Conservation (phyloP, 768 basidiomycete genomes). For the Gymnopilus junonius region DNA sequence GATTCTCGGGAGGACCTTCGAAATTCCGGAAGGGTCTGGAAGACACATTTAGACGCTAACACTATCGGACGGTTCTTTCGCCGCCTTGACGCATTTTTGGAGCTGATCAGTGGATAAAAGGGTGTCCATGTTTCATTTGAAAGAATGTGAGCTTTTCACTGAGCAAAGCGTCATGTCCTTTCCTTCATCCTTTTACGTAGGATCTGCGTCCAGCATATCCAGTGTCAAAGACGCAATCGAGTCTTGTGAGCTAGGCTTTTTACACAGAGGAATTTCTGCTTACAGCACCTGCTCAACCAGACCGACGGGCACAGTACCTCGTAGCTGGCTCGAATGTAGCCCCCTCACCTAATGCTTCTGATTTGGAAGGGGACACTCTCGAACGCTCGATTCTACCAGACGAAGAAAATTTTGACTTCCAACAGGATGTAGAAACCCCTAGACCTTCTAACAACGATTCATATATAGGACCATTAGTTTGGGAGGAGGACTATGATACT, state of each 20-base stretch:
- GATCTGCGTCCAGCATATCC: conserved; percentile 49
- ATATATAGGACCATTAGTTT: conserved; percentile 32
- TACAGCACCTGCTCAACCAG: conserved; percentile 35
- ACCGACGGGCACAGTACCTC: conserved; percentile 71
- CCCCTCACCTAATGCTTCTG: conserved; percentile 47
- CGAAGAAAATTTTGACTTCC: conserved; percentile 26
- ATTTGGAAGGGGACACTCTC: conserved; percentile 41
- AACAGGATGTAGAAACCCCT: conserved; percentile 17
- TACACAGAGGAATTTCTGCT: not conserved
- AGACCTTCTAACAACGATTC: conserved; percentile 23
- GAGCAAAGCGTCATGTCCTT: conserved; percentile 52
- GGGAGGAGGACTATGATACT: conserved; percentile 35
- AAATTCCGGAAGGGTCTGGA: not conserved
- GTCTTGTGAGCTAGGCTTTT: conserved; percentile 54
- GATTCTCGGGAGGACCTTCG: not conserved
- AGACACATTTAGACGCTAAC: no score
- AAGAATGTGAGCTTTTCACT: not conserved
- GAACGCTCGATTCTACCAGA: conserved; percentile 21
- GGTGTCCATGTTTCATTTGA: not conserved
- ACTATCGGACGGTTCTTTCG: not conserved
- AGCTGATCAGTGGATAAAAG: not conserved
- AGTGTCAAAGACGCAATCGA: conserved; percentile 61
- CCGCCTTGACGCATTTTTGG: not conserved
- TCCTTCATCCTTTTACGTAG: conserved; percentile 44
- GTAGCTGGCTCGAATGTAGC: conserved; percentile 62